Evolutionary conservation across 306 rosid species (phyloP).

Genomic region (Clitoria ternatea): DNA sequence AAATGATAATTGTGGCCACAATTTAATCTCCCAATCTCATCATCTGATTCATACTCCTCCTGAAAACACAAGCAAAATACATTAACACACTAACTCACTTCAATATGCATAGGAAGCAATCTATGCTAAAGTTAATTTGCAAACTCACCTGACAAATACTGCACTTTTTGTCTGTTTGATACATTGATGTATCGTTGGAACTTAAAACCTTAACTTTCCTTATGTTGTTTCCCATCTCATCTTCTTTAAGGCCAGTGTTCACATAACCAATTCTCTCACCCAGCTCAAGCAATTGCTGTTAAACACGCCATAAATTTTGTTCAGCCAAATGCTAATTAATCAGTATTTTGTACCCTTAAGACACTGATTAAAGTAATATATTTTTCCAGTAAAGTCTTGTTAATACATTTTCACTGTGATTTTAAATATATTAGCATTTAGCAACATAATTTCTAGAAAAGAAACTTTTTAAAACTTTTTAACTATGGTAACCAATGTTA

Average conservation of each 20-base stretch:
- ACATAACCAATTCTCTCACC: conserved; percentile 91
- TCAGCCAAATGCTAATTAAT: too few relatives aligned
- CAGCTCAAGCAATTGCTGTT: conserved; percentile 81
- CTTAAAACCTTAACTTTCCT: conserved; percentile 46
- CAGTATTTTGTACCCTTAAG: too few relatives aligned
- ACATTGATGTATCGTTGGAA: conserved; percentile 41
- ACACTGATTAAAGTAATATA: too few relatives aligned
- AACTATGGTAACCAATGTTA: too few relatives aligned
- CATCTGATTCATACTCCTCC: conserved; percentile 92
- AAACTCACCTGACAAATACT: conserved; percentile 83
- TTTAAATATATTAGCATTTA: too few relatives aligned
- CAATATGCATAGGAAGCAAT: neutral
- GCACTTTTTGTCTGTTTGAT: conserved; percentile 70
- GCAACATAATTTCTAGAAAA: too few relatives aligned
- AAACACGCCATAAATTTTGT: conserved; percentile 7
- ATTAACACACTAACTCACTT: neutral
- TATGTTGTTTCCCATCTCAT: conserved; percentile 59
- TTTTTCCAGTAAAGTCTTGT: too few relatives aligned
- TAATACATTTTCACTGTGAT: too few relatives aligned
- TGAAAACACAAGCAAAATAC: conserved; percentile 23
- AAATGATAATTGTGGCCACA: conserved; percentile 84
- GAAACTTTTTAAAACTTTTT: too few relatives aligned
- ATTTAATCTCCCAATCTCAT: conserved; percentile 76
- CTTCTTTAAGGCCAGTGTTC: conserved; percentile 83
- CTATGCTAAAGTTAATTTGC: neutral